Evolutionary conservation across 2,329 filamentous ascomycete genomes (phyloP).

Genomic region (Hirsutella minnesotensis): DNA sequence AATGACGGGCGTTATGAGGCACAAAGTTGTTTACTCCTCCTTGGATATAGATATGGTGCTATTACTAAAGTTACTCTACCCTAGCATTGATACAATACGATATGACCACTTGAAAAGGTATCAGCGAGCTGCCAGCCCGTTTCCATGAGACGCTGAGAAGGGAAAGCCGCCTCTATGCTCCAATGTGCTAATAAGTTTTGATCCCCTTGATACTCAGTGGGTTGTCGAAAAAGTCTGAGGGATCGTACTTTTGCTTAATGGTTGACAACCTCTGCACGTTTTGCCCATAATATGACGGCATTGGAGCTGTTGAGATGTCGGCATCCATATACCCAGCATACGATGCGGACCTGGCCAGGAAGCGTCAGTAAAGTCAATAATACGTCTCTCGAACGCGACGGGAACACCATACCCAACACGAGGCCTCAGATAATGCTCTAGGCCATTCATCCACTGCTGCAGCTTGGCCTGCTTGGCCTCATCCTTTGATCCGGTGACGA

Average conservation of each 20-base stretch:
- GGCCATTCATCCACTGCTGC: constrained; percentile 1
- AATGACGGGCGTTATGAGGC: background rate
- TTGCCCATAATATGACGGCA: constrained; percentile 6
- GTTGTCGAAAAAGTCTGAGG: constrained; percentile 5
- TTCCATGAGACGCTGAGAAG: background rate
- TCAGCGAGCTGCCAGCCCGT: too few relatives aligned
- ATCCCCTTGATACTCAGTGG: constrained; percentile 1
- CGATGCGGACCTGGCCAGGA: constrained; percentile 2
- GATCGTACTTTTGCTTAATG: constrained; percentile 8
- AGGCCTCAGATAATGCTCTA: constrained; percentile 5
- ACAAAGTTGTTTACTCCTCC: background rate
- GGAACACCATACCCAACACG: constrained; percentile 1
- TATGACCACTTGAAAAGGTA: too few relatives aligned
- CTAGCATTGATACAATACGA: background rate
- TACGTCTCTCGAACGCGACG: background rate
- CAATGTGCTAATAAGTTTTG: too few relatives aligned
- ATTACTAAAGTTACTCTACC: background rate
- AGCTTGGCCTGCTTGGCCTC: constrained; percentile 3
- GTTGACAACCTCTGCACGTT: constrained; percentile 3
- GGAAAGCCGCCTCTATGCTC: too few relatives aligned
- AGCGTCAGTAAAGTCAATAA: background rate
- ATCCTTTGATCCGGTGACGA: constrained; percentile 5
- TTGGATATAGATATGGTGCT: background rate
- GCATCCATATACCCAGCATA: constrained; percentile 8
- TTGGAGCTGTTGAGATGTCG: constrained; percentile 5